Percentiles rank a stretch among this genome's conserved stretches.
Evolutionary conservation across 441 rosid genomes (phyloP).

Genomic region (Corymbia citriodora): DNA sequence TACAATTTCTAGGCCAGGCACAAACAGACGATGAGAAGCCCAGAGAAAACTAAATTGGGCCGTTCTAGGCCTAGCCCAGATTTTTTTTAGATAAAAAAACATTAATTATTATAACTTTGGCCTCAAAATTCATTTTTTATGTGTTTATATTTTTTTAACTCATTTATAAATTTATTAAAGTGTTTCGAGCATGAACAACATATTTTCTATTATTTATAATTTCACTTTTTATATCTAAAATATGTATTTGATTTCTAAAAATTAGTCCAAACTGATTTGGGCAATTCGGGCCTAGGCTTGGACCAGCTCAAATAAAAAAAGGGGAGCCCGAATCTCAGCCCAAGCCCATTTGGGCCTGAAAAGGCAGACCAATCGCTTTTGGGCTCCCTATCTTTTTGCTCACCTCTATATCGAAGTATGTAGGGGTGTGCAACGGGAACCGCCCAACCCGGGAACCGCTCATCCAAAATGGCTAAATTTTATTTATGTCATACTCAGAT

Average conservation of each 20-base stretch:
- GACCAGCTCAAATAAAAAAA: rapidly evolving
- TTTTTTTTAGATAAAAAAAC: no score
- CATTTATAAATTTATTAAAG: neutral
- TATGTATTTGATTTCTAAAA: no score
- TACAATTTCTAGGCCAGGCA: neutral
- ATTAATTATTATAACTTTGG: no score
- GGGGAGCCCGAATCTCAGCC: neutral
- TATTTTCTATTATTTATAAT: no score
- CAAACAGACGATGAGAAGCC: neutral
- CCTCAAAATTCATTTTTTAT: neutral
- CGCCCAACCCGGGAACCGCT: no score
- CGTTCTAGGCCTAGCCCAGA: neutral
- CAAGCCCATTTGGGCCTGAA: neutral
- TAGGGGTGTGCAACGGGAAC: no score
- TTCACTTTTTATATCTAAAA: no score
- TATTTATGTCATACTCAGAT: neutral
- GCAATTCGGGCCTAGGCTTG: neutral
- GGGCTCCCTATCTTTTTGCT: neutral
- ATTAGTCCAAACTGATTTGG: neutral
- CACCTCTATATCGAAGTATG: neutral
- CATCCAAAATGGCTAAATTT: neutral
- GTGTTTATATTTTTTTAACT: neutral
- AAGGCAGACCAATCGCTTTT: neutral
- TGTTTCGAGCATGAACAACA: neutral
- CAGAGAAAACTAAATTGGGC: neutral